Base-by-base conservation (phyloP, 1,284 basidiomycete genomes). In the Fomitopsis pinicola region DNA sequence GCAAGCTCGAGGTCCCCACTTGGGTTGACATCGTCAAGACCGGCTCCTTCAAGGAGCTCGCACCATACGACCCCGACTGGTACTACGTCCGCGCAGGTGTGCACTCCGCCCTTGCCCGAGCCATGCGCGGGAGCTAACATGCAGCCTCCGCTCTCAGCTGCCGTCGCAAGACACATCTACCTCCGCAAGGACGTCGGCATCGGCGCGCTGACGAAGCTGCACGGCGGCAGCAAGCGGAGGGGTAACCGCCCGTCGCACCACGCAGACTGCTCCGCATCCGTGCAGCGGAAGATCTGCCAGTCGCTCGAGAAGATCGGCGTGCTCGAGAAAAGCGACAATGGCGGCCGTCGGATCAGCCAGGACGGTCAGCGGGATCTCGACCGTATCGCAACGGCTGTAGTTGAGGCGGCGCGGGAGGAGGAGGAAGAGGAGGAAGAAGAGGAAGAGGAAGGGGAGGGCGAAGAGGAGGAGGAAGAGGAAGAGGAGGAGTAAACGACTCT, bases 21-120 rank as follows among this genome's bases (percentile, higher is more conserved):
- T 99, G 97, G 97, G 97, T 95, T 65, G 97, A 99, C 80, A 86
- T 98, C 72, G 97, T 99, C 78, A 99, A 99, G 86, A 99, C 97
- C 64, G 97, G 95, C 75, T 81, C 92, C 66, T 97, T 85, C 87
- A 99, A 98, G 83, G 97, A 99, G 83, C 94, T 97, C 67, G 96
- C 96, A 59, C 97, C 97, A 62, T 98, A 98, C 82, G 95, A 99
- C 80, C 93, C 94, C 58, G 97, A 99, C 80, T 99, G 97, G 97
- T 99, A 89, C 87, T 99, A 99, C 82, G 85, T 97, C 75, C 95
- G 97, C 72, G 93, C 96, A 79, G 95, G 95, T 96, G 73, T 73
- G 87, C 72, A 57, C 55, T 10, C 35, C 28, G 45, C n/a, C 40
- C 3, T 42, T 35, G 74, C 42, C 28, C 26, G 44, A 60, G 17